Evolutionary conservation across 345 rosid genomes (phyloP).

Genomic region (Eucalyptus victrix): DNA sequence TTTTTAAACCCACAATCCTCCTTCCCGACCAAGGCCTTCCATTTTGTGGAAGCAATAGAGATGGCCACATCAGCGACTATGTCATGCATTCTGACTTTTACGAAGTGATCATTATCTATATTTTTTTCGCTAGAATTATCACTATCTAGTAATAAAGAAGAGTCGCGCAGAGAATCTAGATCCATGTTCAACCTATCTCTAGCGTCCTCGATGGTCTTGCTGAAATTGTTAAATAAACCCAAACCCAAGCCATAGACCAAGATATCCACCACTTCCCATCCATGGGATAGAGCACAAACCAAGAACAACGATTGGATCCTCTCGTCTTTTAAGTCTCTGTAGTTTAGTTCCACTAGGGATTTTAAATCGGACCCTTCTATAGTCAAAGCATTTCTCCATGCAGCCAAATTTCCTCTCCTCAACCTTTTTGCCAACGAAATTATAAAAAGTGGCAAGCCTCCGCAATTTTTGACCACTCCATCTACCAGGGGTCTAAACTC

Average conservation of each 20-base stretch:
- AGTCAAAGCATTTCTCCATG: not conserved
- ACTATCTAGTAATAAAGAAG: not conserved
- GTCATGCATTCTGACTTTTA: too few species aligned
- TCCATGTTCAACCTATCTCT: not conserved
- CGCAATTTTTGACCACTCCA: not conserved
- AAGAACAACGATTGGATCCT: not conserved
- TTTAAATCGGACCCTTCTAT: fast-evolving
- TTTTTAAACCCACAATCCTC: fast-evolving
- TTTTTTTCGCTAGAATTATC: too few species aligned
- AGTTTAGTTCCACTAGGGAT: not conserved
- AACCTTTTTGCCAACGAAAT: not conserved
- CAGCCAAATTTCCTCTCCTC: fast-evolving
- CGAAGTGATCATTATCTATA: too few species aligned
- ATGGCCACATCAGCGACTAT: fast-evolving
- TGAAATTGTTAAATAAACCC: not conserved
- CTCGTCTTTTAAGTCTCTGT: not conserved
- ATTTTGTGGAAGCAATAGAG: not conserved
- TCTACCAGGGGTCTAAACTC: fast-evolving
- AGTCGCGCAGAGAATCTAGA: fast-evolving
- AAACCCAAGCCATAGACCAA: too few species aligned
- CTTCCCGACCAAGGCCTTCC: not conserved
- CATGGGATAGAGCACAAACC: not conserved
- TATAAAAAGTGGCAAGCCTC: conserved; percentile 6
- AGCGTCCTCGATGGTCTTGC: not conserved
- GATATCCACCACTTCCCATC: too few species aligned